A percentile compares a stretch with the other conserved stretches of the same genome.
These are phyloP conservation scores for Naegleria fowleri DNA, from an alignment of 208 protist genomes.

Conservation along the genomic window DNA sequence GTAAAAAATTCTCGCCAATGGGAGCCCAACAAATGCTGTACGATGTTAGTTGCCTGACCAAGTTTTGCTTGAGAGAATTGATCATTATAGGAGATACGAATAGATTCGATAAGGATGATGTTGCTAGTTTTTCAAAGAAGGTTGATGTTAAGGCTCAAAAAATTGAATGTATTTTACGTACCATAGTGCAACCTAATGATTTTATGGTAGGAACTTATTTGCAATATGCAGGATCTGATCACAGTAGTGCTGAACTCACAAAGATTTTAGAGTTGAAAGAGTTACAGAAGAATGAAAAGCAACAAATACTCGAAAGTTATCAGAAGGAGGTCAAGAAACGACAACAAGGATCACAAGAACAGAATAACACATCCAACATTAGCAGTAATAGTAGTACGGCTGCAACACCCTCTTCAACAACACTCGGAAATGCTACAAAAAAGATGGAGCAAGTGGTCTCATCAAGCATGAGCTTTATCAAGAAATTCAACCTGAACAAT, in stretches of 20 bases:
- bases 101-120: not conserved
- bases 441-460: not conserved
- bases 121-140: not conserved
- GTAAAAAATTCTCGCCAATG: not conserved
- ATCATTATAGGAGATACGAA: not conserved
- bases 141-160: not conserved
- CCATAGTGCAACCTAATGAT: not conserved
- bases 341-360: not conserved
- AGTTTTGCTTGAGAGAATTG: not conserved
- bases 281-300: not conserved
- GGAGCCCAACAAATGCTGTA: slow-evolving; percentile 3
- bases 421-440: not conserved
- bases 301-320: not conserved
- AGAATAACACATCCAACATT: not conserved
- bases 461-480: not conserved
- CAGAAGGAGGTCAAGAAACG: not conserved
- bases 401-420: not conserved
- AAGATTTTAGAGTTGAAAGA: slow-evolving; percentile 5
- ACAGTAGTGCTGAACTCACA: not conserved
- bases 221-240: not conserved
- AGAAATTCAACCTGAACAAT: not conserved
- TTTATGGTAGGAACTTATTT: not conserved
- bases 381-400: not conserved
- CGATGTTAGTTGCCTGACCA: not conserved
- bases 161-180: not conserved